Evolutionary conservation across 2,329 filamentous ascomycete genomes (phyloP), one percentile per base, ranked within the genome.

Genomic region (Corniculantispora saksenae): DNA sequence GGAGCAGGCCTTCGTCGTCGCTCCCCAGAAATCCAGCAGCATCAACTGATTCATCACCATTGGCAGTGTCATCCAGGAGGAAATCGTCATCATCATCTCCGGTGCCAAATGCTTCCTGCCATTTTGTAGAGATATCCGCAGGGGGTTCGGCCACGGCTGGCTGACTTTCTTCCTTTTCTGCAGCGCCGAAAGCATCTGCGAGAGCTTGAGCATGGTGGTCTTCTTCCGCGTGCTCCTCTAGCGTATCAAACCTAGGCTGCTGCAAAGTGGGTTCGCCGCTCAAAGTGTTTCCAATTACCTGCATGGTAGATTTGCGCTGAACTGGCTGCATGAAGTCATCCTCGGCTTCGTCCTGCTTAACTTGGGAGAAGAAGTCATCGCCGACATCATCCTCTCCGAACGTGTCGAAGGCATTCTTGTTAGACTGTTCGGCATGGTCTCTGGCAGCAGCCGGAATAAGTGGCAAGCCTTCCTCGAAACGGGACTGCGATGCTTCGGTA

Each of bases 1-100:
- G 89, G 12, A 97, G 80, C 66, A 97, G 91, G 0, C 92, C 93
- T 72, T 94, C 91, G 69, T 92, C 91, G 74, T 97, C 94, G 69
- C 94, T 94, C 54, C 91, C 88, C 68, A 94, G 89, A 69, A 94
- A 88, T 1, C 84, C 83, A 29, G 86, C 80, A 1, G 88, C 83
- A 69, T 92, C 89, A 21, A 91, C 72, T 61, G 82, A 83, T 35
- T 76, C 73, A 12, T 66, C 69, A 40, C 80, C 80, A 29, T 75
- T 73, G 1, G 76, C 73, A 17, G 82, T 78, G 38, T 92, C 87
- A 12, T 87, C 86, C 3, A 88, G 75, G 15, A 91, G 81, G 50
- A 89, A 84, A 27, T 83, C 82, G 27, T 89, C 88, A 67, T 93
- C 87, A 66, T 93, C 88, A 68, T 94, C 90, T 57, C 91, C 90